Percentiles rank a stretch among this genome's conserved stretches.
Conservation (phyloP, 257 asterid species). For the Jacaranda mimosifolia region DNA sequence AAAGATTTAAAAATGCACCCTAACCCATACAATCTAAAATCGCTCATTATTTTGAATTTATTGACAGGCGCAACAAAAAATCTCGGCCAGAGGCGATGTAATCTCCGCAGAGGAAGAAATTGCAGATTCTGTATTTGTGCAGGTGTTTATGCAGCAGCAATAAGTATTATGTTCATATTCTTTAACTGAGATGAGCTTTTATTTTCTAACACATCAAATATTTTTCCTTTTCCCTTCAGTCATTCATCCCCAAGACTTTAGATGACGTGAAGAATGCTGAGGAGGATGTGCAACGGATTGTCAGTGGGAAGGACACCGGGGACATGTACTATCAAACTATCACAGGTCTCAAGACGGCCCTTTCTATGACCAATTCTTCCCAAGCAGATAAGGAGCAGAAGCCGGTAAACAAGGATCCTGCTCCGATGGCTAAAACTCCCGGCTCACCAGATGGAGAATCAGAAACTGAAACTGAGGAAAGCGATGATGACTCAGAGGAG, state of each 20-base stretch:
- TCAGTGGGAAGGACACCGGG: slow-evolving; percentile 76
- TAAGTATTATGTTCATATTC: neutral
- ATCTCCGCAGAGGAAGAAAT: slow-evolving; percentile 90
- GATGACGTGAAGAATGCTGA: slow-evolving; percentile 85
- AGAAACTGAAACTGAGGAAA: slow-evolving; percentile 56
- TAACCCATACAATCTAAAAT: slow-evolving; percentile 21
- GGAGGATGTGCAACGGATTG: slow-evolving; percentile 81
- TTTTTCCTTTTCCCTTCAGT: slow-evolving; percentile 42
- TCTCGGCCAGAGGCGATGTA: slow-evolving; percentile 82
- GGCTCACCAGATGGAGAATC: slow-evolving; percentile 39
- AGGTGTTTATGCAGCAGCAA: slow-evolving; percentile 51
- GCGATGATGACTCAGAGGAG: slow-evolving; percentile 53
- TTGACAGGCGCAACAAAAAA: slow-evolving; percentile 75
- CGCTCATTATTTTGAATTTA: slow-evolving; percentile 3
- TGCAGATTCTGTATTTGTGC: slow-evolving; percentile 87
- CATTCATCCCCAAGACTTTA: slow-evolving; percentile 88
- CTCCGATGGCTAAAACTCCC: slow-evolving; percentile 9
- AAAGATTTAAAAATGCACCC: neutral
- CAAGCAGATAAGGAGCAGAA: slow-evolving; percentile 48
- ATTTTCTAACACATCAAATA: neutral
- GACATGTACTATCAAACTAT: slow-evolving; percentile 89
- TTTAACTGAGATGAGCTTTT: too few species aligned
- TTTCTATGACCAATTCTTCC: slow-evolving; percentile 51
- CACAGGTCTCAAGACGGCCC: slow-evolving; percentile 87
- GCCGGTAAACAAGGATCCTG: slow-evolving; percentile 33